phyloP scores from a whole-genome alignment of 208 protist species.

The Wallacemonas sp. region DNA sequence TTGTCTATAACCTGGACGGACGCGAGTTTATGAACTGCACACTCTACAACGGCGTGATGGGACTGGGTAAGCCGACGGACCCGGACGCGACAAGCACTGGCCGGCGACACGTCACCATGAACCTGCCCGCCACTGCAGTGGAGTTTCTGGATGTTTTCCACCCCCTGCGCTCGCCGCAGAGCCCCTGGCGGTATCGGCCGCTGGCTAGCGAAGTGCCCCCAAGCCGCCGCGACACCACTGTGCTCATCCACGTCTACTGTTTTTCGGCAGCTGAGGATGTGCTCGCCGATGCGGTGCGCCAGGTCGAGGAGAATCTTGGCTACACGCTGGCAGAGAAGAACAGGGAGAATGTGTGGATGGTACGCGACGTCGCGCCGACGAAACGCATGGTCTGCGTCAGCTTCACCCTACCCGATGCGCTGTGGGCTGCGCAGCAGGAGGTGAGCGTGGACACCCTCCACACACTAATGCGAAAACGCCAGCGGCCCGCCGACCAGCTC shows the following conservation, averaged over 20 bases:
- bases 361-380: conserved; percentile 93
- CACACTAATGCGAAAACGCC: not conserved
- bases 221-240: conserved; percentile 17
- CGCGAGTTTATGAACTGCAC: conserved; percentile 92
- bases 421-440: conserved; percentile 38
- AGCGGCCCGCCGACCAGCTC: not conserved
- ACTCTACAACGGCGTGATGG: conserved; percentile 38
- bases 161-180: conserved; percentile 9
- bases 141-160: conserved; percentile 94
- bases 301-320: conserved; percentile 64
- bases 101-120: conserved; percentile 95
- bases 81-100: not conserved
- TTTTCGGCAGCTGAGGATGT: conserved; percentile 72
- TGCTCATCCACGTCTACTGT: conserved; percentile 87
- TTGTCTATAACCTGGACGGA: conserved; percentile 93
- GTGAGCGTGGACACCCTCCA: not conserved
- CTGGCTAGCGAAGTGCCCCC: not conserved
- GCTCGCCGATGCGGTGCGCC: conserved; percentile 55
- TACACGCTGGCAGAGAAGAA: conserved; percentile 34
- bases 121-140: conserved; percentile 95
- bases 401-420: conserved; percentile 85
- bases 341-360: conserved; percentile 71
- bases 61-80: not conserved
- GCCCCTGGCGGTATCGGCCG: not conserved
- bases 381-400: conserved; percentile 95